Evolutionary conservation across 2,329 filamentous ascomycete species (phyloP).

Genomic region (Thielaviopsis ethacetica): DNA sequence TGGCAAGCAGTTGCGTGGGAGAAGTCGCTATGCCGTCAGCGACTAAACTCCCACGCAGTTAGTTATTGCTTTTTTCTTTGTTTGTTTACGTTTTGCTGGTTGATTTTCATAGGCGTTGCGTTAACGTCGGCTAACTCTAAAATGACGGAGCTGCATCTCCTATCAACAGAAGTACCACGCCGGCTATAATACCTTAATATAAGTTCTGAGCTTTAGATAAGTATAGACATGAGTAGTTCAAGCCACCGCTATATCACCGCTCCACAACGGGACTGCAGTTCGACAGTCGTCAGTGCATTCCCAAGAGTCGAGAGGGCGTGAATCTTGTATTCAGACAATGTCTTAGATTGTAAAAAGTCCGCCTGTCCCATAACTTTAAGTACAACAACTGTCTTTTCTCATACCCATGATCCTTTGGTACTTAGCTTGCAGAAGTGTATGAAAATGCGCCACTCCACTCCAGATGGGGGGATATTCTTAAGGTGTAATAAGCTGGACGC

Average conservation of each 20-base stretch:
- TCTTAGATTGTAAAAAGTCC: not conserved
- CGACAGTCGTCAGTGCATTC: not conserved
- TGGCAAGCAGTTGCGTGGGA: slow-evolving; percentile 38
- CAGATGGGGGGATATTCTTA: no score
- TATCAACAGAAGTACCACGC: not conserved
- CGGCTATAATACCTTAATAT: not conserved
- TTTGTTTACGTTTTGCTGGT: not conserved
- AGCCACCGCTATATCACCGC: not conserved
- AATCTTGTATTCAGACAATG: not conserved
- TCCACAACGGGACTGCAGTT: not conserved
- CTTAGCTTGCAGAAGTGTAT: no score
- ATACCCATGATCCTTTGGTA: no score
- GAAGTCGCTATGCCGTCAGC: slow-evolving; percentile 35
- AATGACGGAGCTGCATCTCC: not conserved
- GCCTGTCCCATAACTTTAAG: not conserved
- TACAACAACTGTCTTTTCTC: not conserved
- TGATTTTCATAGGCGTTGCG: not conserved
- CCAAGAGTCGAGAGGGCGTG: not conserved
- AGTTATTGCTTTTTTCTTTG: not conserved
- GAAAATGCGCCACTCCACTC: no score
- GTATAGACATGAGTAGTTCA: not conserved
- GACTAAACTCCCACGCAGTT: not conserved
- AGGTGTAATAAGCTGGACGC: not conserved
- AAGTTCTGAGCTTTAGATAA: not conserved
- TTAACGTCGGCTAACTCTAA: not conserved